phyloP scores from a whole-genome alignment of 805 yeast species.

The Maudiozyma bulderi region DNA sequence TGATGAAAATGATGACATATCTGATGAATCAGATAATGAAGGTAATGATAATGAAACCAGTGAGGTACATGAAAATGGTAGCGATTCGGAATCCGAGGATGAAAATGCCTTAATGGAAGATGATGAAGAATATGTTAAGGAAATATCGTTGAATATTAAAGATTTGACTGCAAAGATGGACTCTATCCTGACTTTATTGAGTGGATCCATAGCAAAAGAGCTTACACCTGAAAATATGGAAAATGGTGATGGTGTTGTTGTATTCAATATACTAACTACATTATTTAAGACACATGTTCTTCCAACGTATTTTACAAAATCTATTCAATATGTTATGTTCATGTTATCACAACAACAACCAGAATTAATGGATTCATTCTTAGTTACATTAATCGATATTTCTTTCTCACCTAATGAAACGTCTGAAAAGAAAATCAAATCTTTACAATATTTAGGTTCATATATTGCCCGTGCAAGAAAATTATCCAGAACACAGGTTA shows the following conservation, averaged over 20 bases:
- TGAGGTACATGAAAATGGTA: slow-evolving; percentile 23
- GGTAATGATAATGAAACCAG: slow-evolving; percentile 11
- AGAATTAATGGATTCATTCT: slow-evolving; percentile 74
- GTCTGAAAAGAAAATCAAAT: slow-evolving; percentile 69
- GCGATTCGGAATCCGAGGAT: slow-evolving; percentile 23
- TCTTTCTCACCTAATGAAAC: slow-evolving; percentile 65
- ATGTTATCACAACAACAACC: slow-evolving; percentile 72
- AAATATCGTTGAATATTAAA: slow-evolving; percentile 38
- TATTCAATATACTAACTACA: slow-evolving; percentile 66
- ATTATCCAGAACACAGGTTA: slow-evolving; percentile 60
- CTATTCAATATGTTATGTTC: slow-evolving; percentile 78
- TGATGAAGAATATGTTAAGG: slow-evolving; percentile 40
- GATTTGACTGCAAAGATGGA: slow-evolving; percentile 64
- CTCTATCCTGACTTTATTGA: slow-evolving; percentile 48
- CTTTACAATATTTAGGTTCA: slow-evolving; percentile 86
- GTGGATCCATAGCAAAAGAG: slow-evolving; percentile 39
- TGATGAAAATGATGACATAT: slow-evolving; percentile 30
- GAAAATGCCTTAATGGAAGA: slow-evolving; percentile 27
- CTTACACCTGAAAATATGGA: slow-evolving; percentile 44
- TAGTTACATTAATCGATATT: slow-evolving; percentile 72
- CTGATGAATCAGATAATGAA: slow-evolving; percentile 27
- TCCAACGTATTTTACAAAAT: slow-evolving; percentile 86
- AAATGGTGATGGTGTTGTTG: slow-evolving; percentile 53
- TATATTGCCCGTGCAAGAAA: slow-evolving; percentile 80
- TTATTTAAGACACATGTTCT: slow-evolving; percentile 73